Conservation (phyloP, 2,329 filamentous ascomycete genomes). For the Botrytis pseudocinerea region DNA sequence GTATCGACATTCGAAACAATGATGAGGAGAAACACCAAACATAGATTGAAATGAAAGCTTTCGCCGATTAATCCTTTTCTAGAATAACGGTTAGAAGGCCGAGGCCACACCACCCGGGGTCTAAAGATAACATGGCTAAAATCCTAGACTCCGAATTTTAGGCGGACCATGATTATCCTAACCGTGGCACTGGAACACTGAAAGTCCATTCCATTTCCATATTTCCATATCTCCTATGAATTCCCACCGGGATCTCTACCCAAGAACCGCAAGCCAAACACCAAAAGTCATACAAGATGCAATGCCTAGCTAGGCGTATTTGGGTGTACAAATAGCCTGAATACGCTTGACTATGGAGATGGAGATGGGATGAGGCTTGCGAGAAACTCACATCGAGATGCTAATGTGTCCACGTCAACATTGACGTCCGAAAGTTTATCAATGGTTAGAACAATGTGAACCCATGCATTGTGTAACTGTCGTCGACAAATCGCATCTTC, state of each 20-base stretch:
- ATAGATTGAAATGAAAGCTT: background rate
- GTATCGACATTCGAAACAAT: background rate
- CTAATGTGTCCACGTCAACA: background rate
- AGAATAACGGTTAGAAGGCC: slow-evolving; percentile 3
- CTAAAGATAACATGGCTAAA: background rate
- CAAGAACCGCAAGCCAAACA: background rate
- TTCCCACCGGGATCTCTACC: background rate
- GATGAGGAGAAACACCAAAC: background rate
- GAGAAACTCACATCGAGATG: background rate
- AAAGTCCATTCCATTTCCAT: background rate
- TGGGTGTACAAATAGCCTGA: background rate
- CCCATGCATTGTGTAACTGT: background rate
- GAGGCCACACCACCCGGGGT: background rate
- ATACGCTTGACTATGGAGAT: background rate
- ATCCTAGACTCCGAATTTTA: background rate
- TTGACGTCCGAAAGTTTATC: background rate
- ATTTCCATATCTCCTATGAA: background rate
- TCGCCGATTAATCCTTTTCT: slow-evolving; percentile 1
- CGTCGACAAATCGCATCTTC: slow-evolving; percentile 12
- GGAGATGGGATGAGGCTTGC: background rate
- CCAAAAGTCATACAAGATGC: background rate
- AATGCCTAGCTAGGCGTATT: background rate
- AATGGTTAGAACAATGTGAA: background rate
- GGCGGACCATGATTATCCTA: slow-evolving; percentile 1
- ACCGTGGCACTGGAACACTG: slow-evolving; percentile 4